Evolutionary conservation across 2,329 filamentous ascomycete genomes (phyloP), one percentile per base, ranked within the genome.

Genomic region (Penicillium sp.): DNA sequence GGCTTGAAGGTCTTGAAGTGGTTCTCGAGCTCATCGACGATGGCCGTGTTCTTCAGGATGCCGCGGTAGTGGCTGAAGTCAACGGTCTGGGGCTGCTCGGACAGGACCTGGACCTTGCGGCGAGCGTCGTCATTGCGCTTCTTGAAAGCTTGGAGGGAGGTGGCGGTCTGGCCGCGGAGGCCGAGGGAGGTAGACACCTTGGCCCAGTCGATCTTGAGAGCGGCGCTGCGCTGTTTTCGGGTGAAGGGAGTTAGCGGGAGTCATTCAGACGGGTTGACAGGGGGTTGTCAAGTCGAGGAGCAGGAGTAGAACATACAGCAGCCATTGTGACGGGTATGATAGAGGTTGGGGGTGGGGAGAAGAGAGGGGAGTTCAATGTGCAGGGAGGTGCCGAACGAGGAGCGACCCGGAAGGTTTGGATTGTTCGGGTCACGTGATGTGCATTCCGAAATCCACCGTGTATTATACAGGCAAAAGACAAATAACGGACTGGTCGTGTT

Each of bases 81-180:
- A 81, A 99, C 86, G 58, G 86, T 85, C 72, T 91, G 91, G 65
- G 93, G 82, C 76, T 89, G 87, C 80, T 96, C 91, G 64, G 86
- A 87, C 58, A 99, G 91, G 62, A 86, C 72, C 78, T 89, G 87
- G 61, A 99, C 84, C 82, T 93, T 93, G 83, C 94, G 93, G 81
- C 93, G 92, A 75, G 91, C 93, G 77, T 97, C 92, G 77, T 99
- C 94, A 84, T 97, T 97, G 82, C 94, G 92, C 87, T 96, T 94
- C 87, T 99, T 99, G 89, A 99, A 99, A 67, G 91, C 86, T 78
- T 93, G 89, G 62, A 99, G 91, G 62, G 93, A 89, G 72, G 88
- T 81, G 69, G 91, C 92, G 69, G 94, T 99, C 82, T 92, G 90
- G 78, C 94, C 94, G 79, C 91, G 91, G 78, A 99, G 91, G 78